phyloP scores from a whole-genome alignment of 371 early-diverging fungal genomes.

The Mucor saturninus region DNA sequence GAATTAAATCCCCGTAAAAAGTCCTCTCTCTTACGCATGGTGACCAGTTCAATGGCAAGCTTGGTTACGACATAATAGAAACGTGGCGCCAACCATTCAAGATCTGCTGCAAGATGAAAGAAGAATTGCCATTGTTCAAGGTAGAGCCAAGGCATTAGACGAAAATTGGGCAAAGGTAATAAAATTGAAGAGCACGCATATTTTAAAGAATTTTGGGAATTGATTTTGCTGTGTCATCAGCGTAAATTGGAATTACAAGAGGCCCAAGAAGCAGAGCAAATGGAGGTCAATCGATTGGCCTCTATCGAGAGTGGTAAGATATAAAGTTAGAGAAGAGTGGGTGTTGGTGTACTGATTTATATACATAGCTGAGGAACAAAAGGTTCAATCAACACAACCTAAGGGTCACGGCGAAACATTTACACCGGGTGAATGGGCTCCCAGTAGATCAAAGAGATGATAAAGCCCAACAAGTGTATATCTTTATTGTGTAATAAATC shows the following conservation, averaged over 20 bases:
- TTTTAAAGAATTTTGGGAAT: background rate
- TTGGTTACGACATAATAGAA: constrained; percentile 73
- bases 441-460: constrained; percentile 19
- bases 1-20: background rate
- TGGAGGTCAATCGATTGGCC: constrained; percentile 11
- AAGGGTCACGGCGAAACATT: constrained; percentile 49
- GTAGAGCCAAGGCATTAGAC: constrained; percentile 50
- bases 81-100: constrained; percentile 56
- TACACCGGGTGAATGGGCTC: constrained; percentile 48
- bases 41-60: constrained; percentile 71
- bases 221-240: constrained; percentile 17
- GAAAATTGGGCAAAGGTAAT: constrained; percentile 36
- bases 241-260: constrained; percentile 30
- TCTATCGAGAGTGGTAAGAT: constrained; percentile 16
- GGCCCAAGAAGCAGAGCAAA: constrained; percentile 15
- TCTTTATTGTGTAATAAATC: no score
- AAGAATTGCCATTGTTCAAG: constrained; percentile 49
- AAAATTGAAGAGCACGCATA: background rate
- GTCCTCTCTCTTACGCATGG: constrained; percentile 2
- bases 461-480: no score
- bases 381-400: constrained; percentile 25
- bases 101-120: constrained; percentile 49
- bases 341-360: background rate
- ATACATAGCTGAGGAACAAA: background rate
- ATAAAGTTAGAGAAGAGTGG: constrained; percentile 3